These are phyloP conservation scores for Crataegus laevigata DNA, from an alignment of 306 rosid genomes.

Conservation along the genomic window DNA sequence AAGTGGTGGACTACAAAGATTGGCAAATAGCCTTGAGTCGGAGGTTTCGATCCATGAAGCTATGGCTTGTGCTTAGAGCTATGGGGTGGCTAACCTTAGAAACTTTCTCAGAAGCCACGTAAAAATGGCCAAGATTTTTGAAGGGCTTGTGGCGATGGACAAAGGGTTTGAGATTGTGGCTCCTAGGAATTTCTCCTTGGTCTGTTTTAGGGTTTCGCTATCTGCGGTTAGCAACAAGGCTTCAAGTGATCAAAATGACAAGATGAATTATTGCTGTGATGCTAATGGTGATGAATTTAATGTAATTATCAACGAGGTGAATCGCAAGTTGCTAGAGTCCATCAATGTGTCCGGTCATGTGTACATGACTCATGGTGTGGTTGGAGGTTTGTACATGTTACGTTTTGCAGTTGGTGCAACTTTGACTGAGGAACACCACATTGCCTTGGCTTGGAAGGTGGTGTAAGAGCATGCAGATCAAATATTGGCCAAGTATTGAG, in stretches of 20 bases:
- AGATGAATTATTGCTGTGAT: neutral
- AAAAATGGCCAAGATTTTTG: conserved; percentile 15
- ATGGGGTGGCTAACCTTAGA: conserved; percentile 13
- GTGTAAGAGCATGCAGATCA: conserved; percentile 29
- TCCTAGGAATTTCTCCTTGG: conserved; percentile 5
- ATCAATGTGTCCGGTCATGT: conserved; percentile 31
- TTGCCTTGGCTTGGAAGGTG: conserved; percentile 32
- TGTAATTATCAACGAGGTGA: neutral
- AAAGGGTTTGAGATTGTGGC: conserved; percentile 17
- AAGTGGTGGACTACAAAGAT: conserved; percentile 26
- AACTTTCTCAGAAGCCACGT: conserved; percentile 15
- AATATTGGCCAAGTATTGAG: too few species aligned
- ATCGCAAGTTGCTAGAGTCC: conserved; percentile 24
- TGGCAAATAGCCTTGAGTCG: conserved; percentile 25
- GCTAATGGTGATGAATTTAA: neutral
- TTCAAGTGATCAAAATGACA: too few species aligned
- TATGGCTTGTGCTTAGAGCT: conserved; percentile 23
- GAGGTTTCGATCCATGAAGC: conserved; percentile 16
- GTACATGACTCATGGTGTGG: conserved; percentile 39
- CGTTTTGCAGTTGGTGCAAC: conserved; percentile 42
- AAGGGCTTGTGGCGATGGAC: conserved; percentile 1
- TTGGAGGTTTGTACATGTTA: conserved; percentile 26
- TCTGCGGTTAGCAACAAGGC: too few species aligned
- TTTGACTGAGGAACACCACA: conserved; percentile 35
- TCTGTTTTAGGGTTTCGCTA: conserved; percentile 10